phyloP scores from a whole-genome alignment of 208 protist genomes.

The Wallacemonas sp. region DNA sequence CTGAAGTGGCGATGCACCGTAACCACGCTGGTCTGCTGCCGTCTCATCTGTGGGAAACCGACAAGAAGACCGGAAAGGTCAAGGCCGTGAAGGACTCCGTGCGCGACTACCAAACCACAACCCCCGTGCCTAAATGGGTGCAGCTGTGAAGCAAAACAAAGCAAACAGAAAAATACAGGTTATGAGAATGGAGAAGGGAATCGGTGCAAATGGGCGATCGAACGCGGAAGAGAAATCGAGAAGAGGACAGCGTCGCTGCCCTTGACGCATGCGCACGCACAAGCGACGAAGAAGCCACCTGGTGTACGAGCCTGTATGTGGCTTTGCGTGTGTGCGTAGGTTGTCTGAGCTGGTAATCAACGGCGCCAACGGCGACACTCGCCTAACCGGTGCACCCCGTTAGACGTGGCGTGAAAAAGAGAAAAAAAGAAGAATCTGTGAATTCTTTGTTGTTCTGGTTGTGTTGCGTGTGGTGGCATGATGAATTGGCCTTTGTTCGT shows the following conservation, averaged over 20 bases:
- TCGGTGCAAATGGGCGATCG: too few species aligned
- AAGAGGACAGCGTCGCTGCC: too few species aligned
- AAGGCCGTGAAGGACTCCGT: slow-evolving; percentile 90
- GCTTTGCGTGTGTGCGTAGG: too few species aligned
- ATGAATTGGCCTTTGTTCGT: too few species aligned
- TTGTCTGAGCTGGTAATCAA: too few species aligned
- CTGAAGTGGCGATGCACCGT: slow-evolving; percentile 88
- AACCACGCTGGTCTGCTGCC: slow-evolving; percentile 81
- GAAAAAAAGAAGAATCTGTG: neutral
- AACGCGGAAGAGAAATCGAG: too few species aligned
- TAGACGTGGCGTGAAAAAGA: neutral
- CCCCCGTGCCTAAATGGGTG: slow-evolving; percentile 80
- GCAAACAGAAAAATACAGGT: neutral
- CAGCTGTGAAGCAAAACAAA: slow-evolving; percentile 45
- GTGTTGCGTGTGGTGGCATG: neutral
- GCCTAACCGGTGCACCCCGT: too few species aligned
- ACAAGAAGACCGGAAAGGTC: slow-evolving; percentile 92
- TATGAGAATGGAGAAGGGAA: too few species aligned
- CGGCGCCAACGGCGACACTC: too few species aligned
- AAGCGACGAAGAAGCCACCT: too few species aligned
- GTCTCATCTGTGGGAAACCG: slow-evolving; percentile 83
- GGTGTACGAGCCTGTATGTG: too few species aligned
- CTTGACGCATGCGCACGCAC: too few species aligned
- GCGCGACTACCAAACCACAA: slow-evolving; percentile 88
- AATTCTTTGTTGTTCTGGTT: neutral